These are phyloP conservation scores for Graphilbum sp. DNA, from an alignment of 2,329 filamentous ascomycete genomes.

Conservation along the genomic window DNA sequence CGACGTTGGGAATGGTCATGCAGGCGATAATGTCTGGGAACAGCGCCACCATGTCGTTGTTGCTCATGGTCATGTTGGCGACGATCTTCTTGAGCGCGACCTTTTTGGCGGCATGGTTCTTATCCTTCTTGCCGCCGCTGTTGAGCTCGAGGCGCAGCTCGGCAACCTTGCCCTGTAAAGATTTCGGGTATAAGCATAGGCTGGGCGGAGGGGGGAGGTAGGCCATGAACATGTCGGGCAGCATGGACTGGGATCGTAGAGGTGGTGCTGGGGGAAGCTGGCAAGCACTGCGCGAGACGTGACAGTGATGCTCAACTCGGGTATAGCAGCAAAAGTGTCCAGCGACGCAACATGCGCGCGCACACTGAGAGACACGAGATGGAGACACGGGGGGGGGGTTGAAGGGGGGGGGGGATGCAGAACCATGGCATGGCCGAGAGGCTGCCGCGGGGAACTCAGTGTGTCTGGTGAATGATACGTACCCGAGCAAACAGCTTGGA, in stretches of 20 bases:
- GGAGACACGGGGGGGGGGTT: too few species aligned
- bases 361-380: too few species aligned
- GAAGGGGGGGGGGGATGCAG: too few species aligned
- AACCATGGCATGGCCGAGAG: constrained; percentile 1
- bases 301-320: too few species aligned
- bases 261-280: too few species aligned
- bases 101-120: constrained; percentile 89
- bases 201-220: constrained; percentile 27
- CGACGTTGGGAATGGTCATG: constrained; percentile 86
- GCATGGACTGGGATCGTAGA: neutral
- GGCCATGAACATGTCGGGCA: constrained; percentile 34
- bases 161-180: constrained; percentile 87
- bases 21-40: constrained; percentile 91
- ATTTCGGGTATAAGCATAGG: constrained; percentile 31
- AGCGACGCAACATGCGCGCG: too few species aligned
- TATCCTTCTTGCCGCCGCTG: constrained; percentile 92
- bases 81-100: constrained; percentile 98
- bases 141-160: constrained; percentile 90
- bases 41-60: constrained; percentile 96
- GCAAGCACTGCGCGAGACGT: too few species aligned
- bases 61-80: constrained; percentile 99
- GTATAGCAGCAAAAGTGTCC: too few species aligned
- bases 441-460: too few species aligned
- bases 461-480: too few species aligned
- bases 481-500: constrained; percentile 99